Percentiles rank a stretch among this genome's conserved stretches.
These are phyloP conservation scores for Pyrus betulifolia DNA, from an alignment of 306 rosid species.

Conservation along the genomic window DNA sequence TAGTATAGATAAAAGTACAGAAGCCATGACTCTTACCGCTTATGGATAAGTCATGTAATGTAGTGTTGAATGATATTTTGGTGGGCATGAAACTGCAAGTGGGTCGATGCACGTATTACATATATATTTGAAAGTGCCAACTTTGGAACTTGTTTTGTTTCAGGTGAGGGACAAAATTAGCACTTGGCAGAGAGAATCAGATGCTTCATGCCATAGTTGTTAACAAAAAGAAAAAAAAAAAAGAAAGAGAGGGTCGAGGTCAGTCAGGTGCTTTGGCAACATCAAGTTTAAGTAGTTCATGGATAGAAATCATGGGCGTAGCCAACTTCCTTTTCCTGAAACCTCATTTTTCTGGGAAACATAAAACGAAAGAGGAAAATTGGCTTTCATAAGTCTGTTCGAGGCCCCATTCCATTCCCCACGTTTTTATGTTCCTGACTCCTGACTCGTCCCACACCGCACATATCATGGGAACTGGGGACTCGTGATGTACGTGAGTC, in stretches of 20 bases:
- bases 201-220: background rate
- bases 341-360: slow-evolving; percentile 30
- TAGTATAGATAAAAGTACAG: background rate
- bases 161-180: slow-evolving; percentile 4
- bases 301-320: background rate
- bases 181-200: background rate
- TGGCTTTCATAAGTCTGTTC: background rate
- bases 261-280: slow-evolving; percentile 2
- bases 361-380: background rate
- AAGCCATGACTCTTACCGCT: background rate
- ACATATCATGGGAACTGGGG: background rate
- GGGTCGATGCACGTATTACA: background rate
- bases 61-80: too few relatives aligned
- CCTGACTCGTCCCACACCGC: slow-evolving; percentile 26
- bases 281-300: background rate
- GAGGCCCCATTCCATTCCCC: background rate
- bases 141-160: background rate
- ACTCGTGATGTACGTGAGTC: slow-evolving; percentile 19
- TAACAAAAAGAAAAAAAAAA: background rate
- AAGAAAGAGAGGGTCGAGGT: background rate
- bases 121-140: background rate
- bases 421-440: background rate
- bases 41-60: background rate
- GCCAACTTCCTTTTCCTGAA: slow-evolving; percentile 43
- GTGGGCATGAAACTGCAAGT: background rate